Conservation (phyloP, 495 filamentous ascomycete genomes). For the Podospora appendiculata region DNA sequence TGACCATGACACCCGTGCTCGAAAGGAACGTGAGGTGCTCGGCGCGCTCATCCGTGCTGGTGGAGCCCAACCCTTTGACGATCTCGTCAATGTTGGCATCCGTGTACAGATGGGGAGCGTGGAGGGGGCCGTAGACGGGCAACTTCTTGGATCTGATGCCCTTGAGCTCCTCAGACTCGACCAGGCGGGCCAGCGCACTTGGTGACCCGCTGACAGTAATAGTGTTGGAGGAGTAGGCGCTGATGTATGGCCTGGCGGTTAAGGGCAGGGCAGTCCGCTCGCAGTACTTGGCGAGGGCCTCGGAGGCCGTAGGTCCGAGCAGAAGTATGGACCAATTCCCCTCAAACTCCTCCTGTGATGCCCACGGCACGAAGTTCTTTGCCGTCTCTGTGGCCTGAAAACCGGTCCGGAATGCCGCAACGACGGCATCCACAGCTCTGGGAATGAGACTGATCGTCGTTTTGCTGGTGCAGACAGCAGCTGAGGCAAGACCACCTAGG, state of each 20-base stretch:
- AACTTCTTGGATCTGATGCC: conserved; percentile 54
- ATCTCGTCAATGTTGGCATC: conserved; percentile 49
- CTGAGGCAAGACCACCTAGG: not conserved
- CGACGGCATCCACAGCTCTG: conserved; percentile 55
- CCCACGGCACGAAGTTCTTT: too few species aligned
- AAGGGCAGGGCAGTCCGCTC: not conserved
- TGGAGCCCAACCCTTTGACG: conserved; percentile 25
- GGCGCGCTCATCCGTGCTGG: too few species aligned
- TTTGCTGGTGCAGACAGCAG: conserved; percentile 31
- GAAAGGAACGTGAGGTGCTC: too few species aligned
- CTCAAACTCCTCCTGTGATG: too few species aligned
- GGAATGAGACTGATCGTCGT: conserved; percentile 56
- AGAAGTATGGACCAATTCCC: not conserved
- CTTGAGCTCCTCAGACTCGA: conserved; percentile 39
- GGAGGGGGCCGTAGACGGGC: conserved; percentile 66
- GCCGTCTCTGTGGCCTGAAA: conserved; percentile 33
- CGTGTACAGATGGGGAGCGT: conserved; percentile 60
- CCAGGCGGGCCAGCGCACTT: not conserved
- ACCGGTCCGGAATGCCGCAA: conserved; percentile 61
- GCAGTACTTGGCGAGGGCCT: not conserved
- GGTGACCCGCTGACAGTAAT: conserved; percentile 25
- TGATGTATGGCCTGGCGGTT: conserved; percentile 19
- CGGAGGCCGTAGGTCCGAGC: not conserved
- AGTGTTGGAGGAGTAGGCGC: conserved; percentile 51
- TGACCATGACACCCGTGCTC: too few species aligned